phyloP scores from a whole-genome alignment of 2,329 filamentous ascomycete genomes.

The Grosmannia serpens region DNA sequence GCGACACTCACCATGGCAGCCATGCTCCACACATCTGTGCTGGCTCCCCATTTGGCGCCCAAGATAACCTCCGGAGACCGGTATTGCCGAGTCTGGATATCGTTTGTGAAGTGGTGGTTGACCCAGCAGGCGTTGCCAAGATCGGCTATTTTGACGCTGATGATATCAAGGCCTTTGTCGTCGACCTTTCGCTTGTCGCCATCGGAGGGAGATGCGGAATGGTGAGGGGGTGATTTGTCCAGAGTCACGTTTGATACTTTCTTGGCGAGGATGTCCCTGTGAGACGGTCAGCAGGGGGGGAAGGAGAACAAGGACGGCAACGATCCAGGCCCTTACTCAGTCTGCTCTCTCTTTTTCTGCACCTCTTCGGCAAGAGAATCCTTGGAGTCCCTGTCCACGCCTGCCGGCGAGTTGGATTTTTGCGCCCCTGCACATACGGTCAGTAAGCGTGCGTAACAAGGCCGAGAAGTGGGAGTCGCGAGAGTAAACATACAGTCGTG shows the following conservation, averaged over 20 bases:
- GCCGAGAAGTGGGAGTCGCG: background rate
- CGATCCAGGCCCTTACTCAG: slow-evolving; percentile 54
- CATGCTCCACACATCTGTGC: slow-evolving; percentile 99
- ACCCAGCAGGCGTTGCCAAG: slow-evolving; percentile 98
- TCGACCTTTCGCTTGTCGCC: slow-evolving; percentile 53
- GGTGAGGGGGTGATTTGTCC: slow-evolving; percentile 44
- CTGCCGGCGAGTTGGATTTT: background rate
- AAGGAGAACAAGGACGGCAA: background rate
- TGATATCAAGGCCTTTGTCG: slow-evolving; percentile 56
- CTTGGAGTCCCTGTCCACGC: slow-evolving; percentile 30
- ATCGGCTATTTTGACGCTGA: slow-evolving; percentile 98
- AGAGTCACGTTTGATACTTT: slow-evolving; percentile 93
- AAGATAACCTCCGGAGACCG: slow-evolving; percentile 94
- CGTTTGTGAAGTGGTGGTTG: slow-evolving; percentile 97
- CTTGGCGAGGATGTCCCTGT: slow-evolving; percentile 75
- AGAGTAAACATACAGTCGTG: slow-evolving; percentile 37
- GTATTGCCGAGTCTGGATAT: slow-evolving; percentile 97
- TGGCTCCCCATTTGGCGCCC: slow-evolving; percentile 97
- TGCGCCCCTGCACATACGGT: background rate
- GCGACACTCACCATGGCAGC: slow-evolving; percentile 72
- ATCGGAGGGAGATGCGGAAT: background rate
- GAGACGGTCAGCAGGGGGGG: background rate
- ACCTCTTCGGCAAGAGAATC: slow-evolving; percentile 34
- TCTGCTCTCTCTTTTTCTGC: slow-evolving; percentile 82
- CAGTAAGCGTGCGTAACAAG: background rate